Base-by-base conservation (phyloP, 768 basidiomycete species). In the Sporobolomyces roseus region DNA sequence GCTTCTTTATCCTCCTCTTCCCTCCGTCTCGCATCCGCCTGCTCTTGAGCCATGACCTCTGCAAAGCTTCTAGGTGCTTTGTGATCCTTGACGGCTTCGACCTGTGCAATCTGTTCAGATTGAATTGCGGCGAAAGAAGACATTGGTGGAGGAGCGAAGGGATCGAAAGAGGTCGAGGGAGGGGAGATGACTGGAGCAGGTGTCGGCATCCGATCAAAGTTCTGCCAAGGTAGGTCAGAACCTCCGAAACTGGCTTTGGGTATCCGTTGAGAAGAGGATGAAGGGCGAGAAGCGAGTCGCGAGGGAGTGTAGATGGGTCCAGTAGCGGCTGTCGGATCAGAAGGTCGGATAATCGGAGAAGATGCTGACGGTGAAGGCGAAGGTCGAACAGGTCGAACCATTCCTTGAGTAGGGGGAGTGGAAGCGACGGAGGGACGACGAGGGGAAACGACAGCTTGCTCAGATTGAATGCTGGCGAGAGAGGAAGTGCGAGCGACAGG, bases 21-120 rank as follows among this genome's bases (percentile, higher is more conserved):
- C 7, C 38, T 41, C 35, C 52, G 19, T 21, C 9, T 17, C n/a
- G 65, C 67, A 3, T 61, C 63, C 17, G 59, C 65, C 27, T 61
- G 52, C 41, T 77, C 76, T 49, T 72, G 64, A n/a, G 41, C 60
- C 70, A 75, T 75, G 19, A 77, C 66, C 12, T 77, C 75, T 17
- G 70, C 72, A 19, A 77, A 66, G 16, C 63, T 67, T 1, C 68
- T 51, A 13, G 55, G 51, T 25, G 66, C 66, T 35, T 70, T 67
- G 50, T 61, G 61, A 21, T 49, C 56, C 53, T 67, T 66, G 43
- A 75, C 61, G 23, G 68, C 69, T 0, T 66, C 74, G 36, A 61
- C 33, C 33, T 70, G 60, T 4, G 71, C 69, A 0, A 35, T 35
- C 52, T 77, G 76, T 33, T 70, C 66, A 10, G 30, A 36, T 53